These are phyloP conservation scores for Straminergon stramineum DNA, from an alignment of 225 moss, liverwort and hornwort species.

Conservation along the genomic window DNA sequence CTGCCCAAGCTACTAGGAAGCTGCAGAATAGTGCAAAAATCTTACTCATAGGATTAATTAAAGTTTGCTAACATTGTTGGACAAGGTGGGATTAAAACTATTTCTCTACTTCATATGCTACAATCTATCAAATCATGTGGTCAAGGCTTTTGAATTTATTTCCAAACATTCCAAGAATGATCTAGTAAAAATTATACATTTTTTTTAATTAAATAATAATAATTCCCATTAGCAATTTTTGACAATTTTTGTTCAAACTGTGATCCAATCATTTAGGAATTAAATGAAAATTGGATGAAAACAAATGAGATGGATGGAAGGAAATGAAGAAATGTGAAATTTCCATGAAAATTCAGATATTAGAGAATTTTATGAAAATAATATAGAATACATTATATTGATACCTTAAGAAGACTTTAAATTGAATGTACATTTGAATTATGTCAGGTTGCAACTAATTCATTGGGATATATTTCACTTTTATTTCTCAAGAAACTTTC, in stretches of 20 bases:
- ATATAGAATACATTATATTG: neutral
- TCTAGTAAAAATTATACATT: neutral
- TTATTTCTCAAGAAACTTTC: neutral
- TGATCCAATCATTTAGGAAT: rapidly evolving
- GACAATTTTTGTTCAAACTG: neutral
- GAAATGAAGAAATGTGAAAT: neutral
- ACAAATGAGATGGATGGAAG: neutral
- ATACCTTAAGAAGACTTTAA: neutral
- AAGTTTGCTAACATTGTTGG: neutral
- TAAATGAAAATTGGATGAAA: neutral
- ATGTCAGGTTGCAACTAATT: neutral
- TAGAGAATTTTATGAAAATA: neutral
- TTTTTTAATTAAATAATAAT: neutral
- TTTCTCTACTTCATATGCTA: neutral
- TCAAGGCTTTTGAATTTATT: neutral
- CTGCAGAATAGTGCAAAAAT: neutral
- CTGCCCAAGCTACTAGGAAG: too few species aligned
- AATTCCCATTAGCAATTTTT: too few species aligned
- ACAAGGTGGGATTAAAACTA: neutral
- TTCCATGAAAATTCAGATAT: neutral
- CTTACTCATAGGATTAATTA: neutral
- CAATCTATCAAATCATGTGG: neutral
- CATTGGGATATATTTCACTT: neutral
- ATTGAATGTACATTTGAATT: neutral
- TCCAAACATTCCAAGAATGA: neutral